A percentile compares a stretch with the other conserved stretches of the same genome.
phyloP scores from a whole-genome alignment of 345 rosid species.

The Populus deltoides region DNA sequence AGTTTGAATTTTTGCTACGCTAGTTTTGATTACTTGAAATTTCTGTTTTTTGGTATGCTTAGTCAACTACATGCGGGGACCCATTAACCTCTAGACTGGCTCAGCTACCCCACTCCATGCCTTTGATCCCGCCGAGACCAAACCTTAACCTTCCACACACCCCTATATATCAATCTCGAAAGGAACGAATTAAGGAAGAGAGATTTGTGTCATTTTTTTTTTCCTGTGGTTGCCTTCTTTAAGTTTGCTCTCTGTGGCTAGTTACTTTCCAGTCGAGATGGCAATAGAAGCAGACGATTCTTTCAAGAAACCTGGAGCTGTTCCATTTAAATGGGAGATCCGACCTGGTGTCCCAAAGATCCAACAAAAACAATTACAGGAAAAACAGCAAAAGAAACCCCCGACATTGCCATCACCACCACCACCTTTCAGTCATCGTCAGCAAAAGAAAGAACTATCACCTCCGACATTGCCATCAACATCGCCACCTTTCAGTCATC shows the following conservation, averaged over 20 bases:
- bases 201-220: background rate
- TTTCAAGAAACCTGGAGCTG: conserved; percentile 66
- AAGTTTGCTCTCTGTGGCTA: background rate
- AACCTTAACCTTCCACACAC: background rate
- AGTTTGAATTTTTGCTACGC: background rate
- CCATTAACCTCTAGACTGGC: conserved; percentile 2
- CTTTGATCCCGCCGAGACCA: conserved; percentile 47
- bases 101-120: conserved; percentile 49
- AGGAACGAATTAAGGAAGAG: background rate
- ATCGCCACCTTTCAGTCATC: conserved; percentile 23
- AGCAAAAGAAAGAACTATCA: conserved; percentile 2
- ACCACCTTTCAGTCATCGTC: conserved; percentile 17
- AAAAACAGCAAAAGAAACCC: conserved; percentile 11
- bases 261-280: conserved; percentile 25
- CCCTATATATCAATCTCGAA: background rate
- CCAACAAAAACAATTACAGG: conserved; percentile 26
- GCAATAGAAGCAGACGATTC: conserved; percentile 51
- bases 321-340: conserved; percentile 97
- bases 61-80: conserved; percentile 19
- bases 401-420: conserved; percentile 28
- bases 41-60: background rate
- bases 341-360: conserved; percentile 90
- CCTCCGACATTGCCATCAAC: conserved; percentile 30
- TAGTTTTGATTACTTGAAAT: background rate
- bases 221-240: background rate